These are phyloP conservation scores for Populus pruinosa DNA, from an alignment of 345 rosid genomes.

Conservation along the genomic window DNA sequence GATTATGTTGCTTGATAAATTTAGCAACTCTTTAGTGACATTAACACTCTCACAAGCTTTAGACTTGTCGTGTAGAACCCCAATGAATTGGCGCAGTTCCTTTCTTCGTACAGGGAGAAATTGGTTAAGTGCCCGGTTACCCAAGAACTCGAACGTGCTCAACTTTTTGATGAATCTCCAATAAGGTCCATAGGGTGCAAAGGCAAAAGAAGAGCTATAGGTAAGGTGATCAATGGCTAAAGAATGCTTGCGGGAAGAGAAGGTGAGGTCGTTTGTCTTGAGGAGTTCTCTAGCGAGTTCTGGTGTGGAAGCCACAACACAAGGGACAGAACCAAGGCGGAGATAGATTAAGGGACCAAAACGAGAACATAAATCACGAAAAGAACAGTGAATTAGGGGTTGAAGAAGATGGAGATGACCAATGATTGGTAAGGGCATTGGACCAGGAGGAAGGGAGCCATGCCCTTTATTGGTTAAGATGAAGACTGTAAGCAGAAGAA, in stretches of 20 bases:
- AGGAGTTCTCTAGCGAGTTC: conserved; percentile 35
- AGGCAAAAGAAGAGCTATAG: conserved; percentile 43
- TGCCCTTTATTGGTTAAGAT: no score
- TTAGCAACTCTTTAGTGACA: conserved; percentile 38
- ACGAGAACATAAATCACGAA: conserved; percentile 15
- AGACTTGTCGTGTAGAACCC: conserved; percentile 16
- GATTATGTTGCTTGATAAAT: conserved; percentile 36
- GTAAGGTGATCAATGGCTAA: conserved; percentile 40
- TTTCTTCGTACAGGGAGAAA: conserved; percentile 33
- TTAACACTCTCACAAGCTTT: conserved; percentile 24
- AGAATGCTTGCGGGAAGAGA: conserved; percentile 31
- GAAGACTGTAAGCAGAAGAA: no score
- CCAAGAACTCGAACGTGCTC: conserved; percentile 41
- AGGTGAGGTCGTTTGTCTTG: conserved; percentile 34
- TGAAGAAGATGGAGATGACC: conserved; percentile 50
- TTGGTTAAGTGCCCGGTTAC: conserved; percentile 29
- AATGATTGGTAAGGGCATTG: conserved; percentile 34
- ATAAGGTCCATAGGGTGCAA: conserved; percentile 39
- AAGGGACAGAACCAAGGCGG: conserved; percentile 33
- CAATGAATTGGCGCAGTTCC: conserved; percentile 24
- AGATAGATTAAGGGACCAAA: conserved; percentile 37
- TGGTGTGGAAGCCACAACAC: conserved; percentile 40
- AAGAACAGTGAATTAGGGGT: conserved; percentile 35
- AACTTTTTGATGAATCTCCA: conserved; percentile 49
- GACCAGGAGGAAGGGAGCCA: conserved; percentile 33